These are phyloP conservation scores for Lachancea sp. DNA, from an alignment of 805 yeast species.

Conservation along the genomic window DNA sequence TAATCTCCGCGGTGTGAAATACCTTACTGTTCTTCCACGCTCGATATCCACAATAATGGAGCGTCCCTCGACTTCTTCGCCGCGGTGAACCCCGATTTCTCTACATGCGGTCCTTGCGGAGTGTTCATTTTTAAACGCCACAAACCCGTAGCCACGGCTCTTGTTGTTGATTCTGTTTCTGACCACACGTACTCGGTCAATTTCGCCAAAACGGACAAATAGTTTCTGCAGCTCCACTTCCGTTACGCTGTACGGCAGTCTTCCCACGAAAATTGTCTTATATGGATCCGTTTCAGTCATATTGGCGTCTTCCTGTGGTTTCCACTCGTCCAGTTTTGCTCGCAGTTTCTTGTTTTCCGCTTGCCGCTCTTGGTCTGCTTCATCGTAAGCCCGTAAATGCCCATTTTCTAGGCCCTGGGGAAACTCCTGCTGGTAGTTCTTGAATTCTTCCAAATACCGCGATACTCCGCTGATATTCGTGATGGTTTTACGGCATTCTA, in stretches of 20 bases:
- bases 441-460: slow-evolving; percentile 15
- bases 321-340: slow-evolving; percentile 39
- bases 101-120: slow-evolving; percentile 59
- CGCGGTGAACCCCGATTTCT: slow-evolving; percentile 44
- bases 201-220: slow-evolving; percentile 61
- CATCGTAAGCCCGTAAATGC: slow-evolving; percentile 27
- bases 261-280: slow-evolving; percentile 68
- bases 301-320: slow-evolving; percentile 52
- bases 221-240: slow-evolving; percentile 63
- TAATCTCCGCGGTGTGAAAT: slow-evolving; percentile 66
- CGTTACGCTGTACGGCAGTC: slow-evolving; percentile 56
- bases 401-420: slow-evolving; percentile 22
- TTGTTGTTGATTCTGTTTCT: slow-evolving; percentile 45
- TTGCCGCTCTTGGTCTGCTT: slow-evolving; percentile 12
- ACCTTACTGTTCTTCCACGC: slow-evolving; percentile 56
- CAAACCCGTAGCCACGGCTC: slow-evolving; percentile 79
- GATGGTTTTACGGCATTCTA: slow-evolving; percentile 42
- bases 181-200: slow-evolving; percentile 57
- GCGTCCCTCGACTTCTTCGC: slow-evolving; percentile 44
- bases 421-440: slow-evolving; percentile 30
- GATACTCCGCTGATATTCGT: slow-evolving; percentile 43
- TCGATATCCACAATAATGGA: slow-evolving; percentile 64
- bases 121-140: slow-evolving; percentile 55
- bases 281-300: slow-evolving; percentile 62
- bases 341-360: slow-evolving; percentile 31